A percentile compares a stretch with the other conserved stretches of the same genome.
These are phyloP conservation scores for Lactifluus echinatus DNA, from an alignment of 768 basidiomycete species.

Conservation along the genomic window DNA sequence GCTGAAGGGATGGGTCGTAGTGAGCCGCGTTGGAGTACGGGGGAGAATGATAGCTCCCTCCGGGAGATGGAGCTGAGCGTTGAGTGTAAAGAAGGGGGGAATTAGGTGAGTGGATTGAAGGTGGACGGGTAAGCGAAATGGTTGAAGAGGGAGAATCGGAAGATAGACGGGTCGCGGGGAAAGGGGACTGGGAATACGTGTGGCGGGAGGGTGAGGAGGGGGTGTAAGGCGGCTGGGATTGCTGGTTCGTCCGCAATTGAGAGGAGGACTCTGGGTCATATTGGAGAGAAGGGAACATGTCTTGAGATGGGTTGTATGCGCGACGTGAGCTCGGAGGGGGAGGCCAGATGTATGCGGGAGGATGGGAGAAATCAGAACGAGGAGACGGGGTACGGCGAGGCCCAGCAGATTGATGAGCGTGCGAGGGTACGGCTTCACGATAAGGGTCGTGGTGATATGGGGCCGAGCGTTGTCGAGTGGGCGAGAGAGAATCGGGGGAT, in stretches of 20 bases:
- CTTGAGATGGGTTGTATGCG: conserved; percentile 5
- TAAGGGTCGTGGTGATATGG: conserved; percentile 9
- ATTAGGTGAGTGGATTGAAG: conserved; percentile 8
- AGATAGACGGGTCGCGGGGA: conserved; percentile 2
- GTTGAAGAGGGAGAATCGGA: conserved; percentile 12
- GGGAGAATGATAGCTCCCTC: conserved; percentile 5
- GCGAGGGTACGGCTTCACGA: conserved; percentile 18
- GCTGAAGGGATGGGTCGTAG: conserved; percentile 3
- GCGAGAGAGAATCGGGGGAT: background rate
- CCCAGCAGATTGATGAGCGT: conserved; percentile 20
- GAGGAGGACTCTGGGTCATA: background rate
- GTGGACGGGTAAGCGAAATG: conserved; percentile 6
- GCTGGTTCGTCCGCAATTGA: conserved; percentile 8
- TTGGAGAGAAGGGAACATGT: conserved; percentile 1
- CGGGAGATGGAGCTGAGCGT: background rate
- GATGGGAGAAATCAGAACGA: conserved; percentile 3
- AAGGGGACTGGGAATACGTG: conserved; percentile 13
- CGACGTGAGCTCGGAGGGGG: background rate
- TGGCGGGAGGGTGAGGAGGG: conserved; percentile 8
- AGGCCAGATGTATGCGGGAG: conserved; percentile 2
- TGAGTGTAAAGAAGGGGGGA: conserved; percentile 13
- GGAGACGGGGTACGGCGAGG: conserved; percentile 24
- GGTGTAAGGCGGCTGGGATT: background rate
- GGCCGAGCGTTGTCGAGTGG: background rate
- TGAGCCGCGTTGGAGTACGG: background rate